Evolutionary conservation across 1,284 basidiomycete genomes (phyloP).

Genomic region (Tilletia indica): DNA sequence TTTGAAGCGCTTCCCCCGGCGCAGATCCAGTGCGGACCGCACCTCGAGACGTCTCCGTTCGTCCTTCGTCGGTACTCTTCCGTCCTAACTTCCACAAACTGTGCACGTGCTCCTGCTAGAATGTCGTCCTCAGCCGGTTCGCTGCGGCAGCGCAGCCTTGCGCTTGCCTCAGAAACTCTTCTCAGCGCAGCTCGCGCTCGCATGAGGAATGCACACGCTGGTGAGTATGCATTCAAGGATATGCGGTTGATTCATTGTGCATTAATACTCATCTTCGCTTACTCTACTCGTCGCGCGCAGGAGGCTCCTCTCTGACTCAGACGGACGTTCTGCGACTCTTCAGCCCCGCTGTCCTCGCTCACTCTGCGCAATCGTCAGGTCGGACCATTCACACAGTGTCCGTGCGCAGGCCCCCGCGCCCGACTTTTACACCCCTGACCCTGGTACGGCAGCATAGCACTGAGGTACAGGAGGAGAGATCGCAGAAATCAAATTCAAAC

Average conservation of each 20-base stretch:
- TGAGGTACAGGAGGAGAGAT: not conserved
- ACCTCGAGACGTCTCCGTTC: too few relatives aligned
- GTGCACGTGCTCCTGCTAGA: not conserved
- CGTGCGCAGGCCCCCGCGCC: not conserved
- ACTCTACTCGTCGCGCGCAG: not conserved
- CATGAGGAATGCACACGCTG: not conserved
- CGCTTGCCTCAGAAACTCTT: not conserved
- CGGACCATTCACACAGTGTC: not conserved
- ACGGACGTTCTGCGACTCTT: slow-evolving; percentile 6
- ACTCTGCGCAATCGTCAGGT: not conserved
- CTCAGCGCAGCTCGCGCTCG: slow-evolving; percentile 9
- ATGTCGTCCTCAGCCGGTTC: not conserved
- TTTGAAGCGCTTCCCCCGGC: too few relatives aligned
- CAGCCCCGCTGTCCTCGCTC: slow-evolving; percentile 10
- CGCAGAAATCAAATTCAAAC: not conserved
- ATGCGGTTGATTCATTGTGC: not conserved
- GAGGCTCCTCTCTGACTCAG: slow-evolving; percentile 2
- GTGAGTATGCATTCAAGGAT: not conserved
- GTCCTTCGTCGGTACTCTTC: not conserved
- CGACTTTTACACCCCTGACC: slow-evolving; percentile 4
- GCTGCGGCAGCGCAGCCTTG: slow-evolving; percentile 7
- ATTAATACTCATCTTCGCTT: not conserved
- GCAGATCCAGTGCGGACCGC: too few relatives aligned
- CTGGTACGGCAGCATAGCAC: slow-evolving; percentile 9
- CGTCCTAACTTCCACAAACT: not conserved